phyloP scores from a whole-genome alignment of 2,329 filamentous ascomycete species.

The Plenodomus lindquistii region DNA sequence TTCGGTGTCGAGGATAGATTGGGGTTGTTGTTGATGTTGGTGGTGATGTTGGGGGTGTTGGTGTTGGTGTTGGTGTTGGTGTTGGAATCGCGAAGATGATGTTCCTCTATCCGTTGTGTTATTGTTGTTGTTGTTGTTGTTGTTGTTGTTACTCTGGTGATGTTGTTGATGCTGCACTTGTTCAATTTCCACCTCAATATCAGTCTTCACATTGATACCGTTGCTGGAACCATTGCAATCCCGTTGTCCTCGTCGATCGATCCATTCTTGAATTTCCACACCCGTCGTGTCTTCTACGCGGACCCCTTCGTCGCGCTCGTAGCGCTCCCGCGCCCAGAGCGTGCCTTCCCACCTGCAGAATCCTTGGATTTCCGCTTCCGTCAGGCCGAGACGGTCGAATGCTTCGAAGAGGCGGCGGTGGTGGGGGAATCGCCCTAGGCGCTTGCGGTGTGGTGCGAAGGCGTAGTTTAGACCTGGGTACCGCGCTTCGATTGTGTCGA shows the following conservation, averaged over 20 bases:
- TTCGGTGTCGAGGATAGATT: slow-evolving; percentile 6
- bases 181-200: slow-evolving; percentile 48
- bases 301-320: slow-evolving; percentile 73
- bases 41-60: neutral
- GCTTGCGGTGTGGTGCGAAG: slow-evolving; percentile 71
- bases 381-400: slow-evolving; percentile 71
- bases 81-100: neutral
- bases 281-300: slow-evolving; percentile 72
- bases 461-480: slow-evolving; percentile 82
- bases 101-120: neutral
- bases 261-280: slow-evolving; percentile 68
- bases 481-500: slow-evolving; percentile 78
- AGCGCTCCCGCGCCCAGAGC: slow-evolving; percentile 79
- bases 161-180: slow-evolving; percentile 17
- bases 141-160: neutral
- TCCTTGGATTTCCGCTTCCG: slow-evolving; percentile 68
- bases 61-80: neutral
- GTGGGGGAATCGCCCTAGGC: slow-evolving; percentile 77
- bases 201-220: slow-evolving; percentile 48
- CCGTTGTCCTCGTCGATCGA: slow-evolving; percentile 45
- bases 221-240: slow-evolving; percentile 2
- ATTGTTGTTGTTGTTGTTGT: neutral
- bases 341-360: slow-evolving; percentile 84
- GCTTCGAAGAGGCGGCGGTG: slow-evolving; percentile 76
- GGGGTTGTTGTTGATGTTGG: neutral